These are phyloP conservation scores for Leavenworthia alabamica DNA, from an alignment of 345 rosid genomes.

Conservation along the genomic window DNA sequence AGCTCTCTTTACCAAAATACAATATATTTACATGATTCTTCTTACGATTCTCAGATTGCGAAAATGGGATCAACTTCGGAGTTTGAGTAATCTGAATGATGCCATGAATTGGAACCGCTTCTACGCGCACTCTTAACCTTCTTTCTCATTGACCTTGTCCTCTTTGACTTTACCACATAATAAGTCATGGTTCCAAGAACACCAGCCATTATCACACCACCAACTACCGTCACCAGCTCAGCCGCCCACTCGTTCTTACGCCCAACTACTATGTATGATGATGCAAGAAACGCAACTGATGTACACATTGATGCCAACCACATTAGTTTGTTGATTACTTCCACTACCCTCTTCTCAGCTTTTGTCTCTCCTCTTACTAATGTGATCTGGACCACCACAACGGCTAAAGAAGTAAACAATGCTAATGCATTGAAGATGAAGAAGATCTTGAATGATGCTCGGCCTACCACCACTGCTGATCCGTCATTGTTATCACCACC, in stretches of 20 bases:
- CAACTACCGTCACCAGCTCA: constrained; percentile 65
- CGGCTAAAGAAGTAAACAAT: constrained; percentile 88
- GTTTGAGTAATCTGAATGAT: constrained; percentile 64
- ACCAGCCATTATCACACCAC: constrained; percentile 83
- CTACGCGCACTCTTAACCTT: constrained; percentile 52
- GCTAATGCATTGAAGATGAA: constrained; percentile 91
- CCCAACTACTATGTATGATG: constrained; percentile 87
- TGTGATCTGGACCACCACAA: constrained; percentile 93
- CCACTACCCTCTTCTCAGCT: constrained; percentile 87
- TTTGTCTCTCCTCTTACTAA: constrained; percentile 92
- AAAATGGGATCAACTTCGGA: constrained; percentile 77
- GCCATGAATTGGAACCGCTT: constrained; percentile 84
- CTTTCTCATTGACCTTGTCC: constrained; percentile 60
- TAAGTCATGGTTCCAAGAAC: constrained; percentile 94
- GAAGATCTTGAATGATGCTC: constrained; percentile 72
- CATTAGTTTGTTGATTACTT: constrained; percentile 86
- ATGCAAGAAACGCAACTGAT: constrained; percentile 87
- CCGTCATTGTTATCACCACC: constrained; percentile 70
- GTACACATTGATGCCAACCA: constrained; percentile 98
- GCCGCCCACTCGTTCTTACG: constrained; percentile 72
- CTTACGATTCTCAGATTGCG: constrained; percentile 42
- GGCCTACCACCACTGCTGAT: constrained; percentile 55
- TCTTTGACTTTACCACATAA: constrained; percentile 76
- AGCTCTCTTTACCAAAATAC: no score
- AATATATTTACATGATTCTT: constrained; percentile 20